phyloP scores from a whole-genome alignment of 148 eudicot species.

The Pharnaceum exiguum region DNA sequence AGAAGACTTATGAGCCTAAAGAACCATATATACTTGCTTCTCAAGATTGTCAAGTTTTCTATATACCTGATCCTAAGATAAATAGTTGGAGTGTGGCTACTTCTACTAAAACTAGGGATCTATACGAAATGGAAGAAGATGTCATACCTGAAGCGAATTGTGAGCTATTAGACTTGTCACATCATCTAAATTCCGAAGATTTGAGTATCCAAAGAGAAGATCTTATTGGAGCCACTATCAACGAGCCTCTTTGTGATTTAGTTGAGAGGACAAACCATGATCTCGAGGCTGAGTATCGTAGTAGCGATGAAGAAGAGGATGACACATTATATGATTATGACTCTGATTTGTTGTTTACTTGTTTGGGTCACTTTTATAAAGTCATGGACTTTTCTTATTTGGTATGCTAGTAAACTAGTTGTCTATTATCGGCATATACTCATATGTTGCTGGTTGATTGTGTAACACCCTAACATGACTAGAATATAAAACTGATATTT shows the following conservation, averaged over 20 bases:
- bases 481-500: background rate
- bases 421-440: too few relatives aligned
- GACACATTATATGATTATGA: background rate
- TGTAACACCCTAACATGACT: background rate
- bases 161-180: background rate
- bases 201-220: background rate
- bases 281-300: background rate
- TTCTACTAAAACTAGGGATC: background rate
- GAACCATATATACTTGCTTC: background rate
- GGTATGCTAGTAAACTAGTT: too few relatives aligned
- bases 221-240: background rate
- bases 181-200: background rate
- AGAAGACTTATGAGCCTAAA: background rate
- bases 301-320: background rate
- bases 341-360: background rate
- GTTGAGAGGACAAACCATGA: background rate
- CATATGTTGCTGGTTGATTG: too few relatives aligned
- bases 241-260: background rate
- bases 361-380: background rate
- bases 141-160: background rate
- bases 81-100: background rate
- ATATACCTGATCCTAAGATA: background rate
- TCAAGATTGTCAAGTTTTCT: background rate
- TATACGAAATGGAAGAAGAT: background rate
- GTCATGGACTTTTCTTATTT: background rate